These are phyloP conservation scores for Viola pubescens DNA, from an alignment of 441 rosid species.

Conservation along the genomic window DNA sequence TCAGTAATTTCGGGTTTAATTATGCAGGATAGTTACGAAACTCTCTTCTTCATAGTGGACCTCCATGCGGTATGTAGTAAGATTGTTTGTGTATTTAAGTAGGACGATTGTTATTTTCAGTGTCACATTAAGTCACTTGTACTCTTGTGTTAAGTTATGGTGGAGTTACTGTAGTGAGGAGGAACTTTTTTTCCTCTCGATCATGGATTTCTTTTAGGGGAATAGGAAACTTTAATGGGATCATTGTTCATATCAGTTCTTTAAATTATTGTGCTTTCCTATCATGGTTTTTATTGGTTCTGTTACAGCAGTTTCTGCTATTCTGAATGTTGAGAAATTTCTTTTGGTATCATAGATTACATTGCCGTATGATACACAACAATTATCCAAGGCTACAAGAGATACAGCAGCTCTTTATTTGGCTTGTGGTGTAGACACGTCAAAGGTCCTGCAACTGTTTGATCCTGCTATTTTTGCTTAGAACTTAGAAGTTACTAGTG, in stretches of 20 bases:
- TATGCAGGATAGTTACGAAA: conserved; percentile 71
- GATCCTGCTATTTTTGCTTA: conserved; percentile 12
- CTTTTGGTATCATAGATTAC: conserved; percentile 44
- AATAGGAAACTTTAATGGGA: no score
- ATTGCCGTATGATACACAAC: conserved; percentile 60
- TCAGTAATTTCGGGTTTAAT: not conserved
- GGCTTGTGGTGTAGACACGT: conserved; percentile 81
- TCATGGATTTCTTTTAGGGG: no score
- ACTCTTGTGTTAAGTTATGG: no score
- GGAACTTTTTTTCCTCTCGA: no score
- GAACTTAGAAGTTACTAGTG: not conserved
- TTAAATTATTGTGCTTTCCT: no score
- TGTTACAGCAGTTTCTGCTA: not conserved
- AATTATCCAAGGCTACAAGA: conserved; percentile 65
- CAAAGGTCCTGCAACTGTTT: conserved; percentile 42
- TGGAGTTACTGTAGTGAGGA: no score
- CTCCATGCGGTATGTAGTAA: conserved; percentile 66
- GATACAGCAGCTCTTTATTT: conserved; percentile 83
- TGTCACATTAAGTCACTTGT: no score
- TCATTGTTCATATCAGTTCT: no score
- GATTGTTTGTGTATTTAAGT: not conserved
- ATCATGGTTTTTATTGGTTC: not conserved
- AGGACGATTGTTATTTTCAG: not conserved
- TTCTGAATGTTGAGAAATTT: not conserved
- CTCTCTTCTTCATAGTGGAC: conserved; percentile 81